phyloP scores from a whole-genome alignment of 1,284 basidiomycete genomes.

The Laetiporus sulphureus region DNA sequence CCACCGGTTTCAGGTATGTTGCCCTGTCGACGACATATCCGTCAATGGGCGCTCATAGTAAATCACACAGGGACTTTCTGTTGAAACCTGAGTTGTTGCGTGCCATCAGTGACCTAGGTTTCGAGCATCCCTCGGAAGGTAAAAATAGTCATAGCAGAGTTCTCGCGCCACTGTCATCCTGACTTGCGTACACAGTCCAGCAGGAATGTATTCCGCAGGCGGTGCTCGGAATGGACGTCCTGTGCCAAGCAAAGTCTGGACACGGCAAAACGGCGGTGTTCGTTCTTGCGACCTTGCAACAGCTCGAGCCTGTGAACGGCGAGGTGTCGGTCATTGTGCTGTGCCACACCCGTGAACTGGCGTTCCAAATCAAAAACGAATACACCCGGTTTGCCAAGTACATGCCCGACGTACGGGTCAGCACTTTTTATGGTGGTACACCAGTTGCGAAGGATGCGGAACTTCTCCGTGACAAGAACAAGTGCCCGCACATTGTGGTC shows the following conservation, averaged over 20 bases:
- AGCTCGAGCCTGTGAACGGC: slow-evolving; percentile 97
- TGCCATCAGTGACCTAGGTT: slow-evolving; percentile 97
- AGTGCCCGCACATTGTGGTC: slow-evolving; percentile 98
- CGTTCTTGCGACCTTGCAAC: slow-evolving; percentile 95
- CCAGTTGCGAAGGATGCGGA: slow-evolving; percentile 94
- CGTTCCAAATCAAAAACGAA: slow-evolving; percentile 99
- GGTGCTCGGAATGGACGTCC: slow-evolving; percentile 98
- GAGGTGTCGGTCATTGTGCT: slow-evolving; percentile 97
- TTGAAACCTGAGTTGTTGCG: slow-evolving; percentile 96
- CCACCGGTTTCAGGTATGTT: slow-evolving; percentile 84
- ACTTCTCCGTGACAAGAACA: slow-evolving; percentile 90
- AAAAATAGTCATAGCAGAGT: slow-evolving; percentile 14
- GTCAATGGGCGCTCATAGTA: slow-evolving; percentile 9
- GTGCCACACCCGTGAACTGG: slow-evolving; percentile 98
- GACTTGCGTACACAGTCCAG: slow-evolving; percentile 63
- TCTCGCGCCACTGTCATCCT: slow-evolving; percentile 2
- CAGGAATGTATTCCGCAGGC: slow-evolving; percentile 99
- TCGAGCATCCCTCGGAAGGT: slow-evolving; percentile 99
- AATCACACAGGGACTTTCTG: slow-evolving; percentile 77
- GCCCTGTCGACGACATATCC: not conserved
- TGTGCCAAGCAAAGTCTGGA: slow-evolving; percentile 99
- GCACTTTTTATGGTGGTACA: slow-evolving; percentile 97
- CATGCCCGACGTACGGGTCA: slow-evolving; percentile 98
- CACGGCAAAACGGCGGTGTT: slow-evolving; percentile 99
- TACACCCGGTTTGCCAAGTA: slow-evolving; percentile 99